These are phyloP conservation scores for Gliomastix tumulicola DNA, from an alignment of 2,329 filamentous ascomycete species.

Conservation along the genomic window DNA sequence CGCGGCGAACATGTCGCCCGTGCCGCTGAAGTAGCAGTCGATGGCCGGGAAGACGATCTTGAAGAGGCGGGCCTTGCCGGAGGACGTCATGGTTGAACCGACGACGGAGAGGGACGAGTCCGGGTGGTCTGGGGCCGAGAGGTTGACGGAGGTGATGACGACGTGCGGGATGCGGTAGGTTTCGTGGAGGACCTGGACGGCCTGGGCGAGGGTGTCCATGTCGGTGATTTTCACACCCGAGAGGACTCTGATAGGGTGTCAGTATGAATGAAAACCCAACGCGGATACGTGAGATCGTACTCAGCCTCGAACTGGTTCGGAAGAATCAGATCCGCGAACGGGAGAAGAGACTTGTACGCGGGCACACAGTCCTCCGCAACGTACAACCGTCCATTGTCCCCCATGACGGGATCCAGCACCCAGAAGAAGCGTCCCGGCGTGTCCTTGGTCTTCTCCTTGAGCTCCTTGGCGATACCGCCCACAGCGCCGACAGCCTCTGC, in stretches of 20 bases:
- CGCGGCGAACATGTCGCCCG: conserved; percentile 97
- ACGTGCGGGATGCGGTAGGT: conserved; percentile 77
- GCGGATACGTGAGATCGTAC: too few relatives aligned
- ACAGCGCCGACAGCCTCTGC: conserved; percentile 79
- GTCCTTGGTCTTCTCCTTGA: conserved; percentile 57
- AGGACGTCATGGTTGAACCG: conserved; percentile 64
- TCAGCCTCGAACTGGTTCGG: conserved; percentile 98
- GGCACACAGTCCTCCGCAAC: conserved; percentile 88
- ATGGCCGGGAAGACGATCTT: conserved; percentile 79
- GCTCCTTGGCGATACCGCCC: conserved; percentile 74
- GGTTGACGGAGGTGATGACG: conserved; percentile 82
- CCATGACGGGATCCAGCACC: conserved; percentile 98
- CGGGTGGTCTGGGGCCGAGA: conserved; percentile 47
- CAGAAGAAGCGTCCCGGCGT: conserved; percentile 82
- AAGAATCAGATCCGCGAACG: conserved; percentile 81
- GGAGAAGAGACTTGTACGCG: conserved; percentile 74
- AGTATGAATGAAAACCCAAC: too few relatives aligned
- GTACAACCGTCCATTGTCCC: conserved; percentile 87
- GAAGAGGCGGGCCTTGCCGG: conserved; percentile 71
- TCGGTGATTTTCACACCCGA: conserved; percentile 79
- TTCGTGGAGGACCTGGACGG: conserved; percentile 71
- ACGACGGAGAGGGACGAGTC: conserved; percentile 59
- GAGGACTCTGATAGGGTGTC: conserved; percentile 56
- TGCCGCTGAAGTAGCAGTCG: conserved; percentile 92
- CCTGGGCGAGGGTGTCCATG: conserved; percentile 62